phyloP scores from a whole-genome alignment of 306 rosid genomes.

The Corylus heterophylla region DNA sequence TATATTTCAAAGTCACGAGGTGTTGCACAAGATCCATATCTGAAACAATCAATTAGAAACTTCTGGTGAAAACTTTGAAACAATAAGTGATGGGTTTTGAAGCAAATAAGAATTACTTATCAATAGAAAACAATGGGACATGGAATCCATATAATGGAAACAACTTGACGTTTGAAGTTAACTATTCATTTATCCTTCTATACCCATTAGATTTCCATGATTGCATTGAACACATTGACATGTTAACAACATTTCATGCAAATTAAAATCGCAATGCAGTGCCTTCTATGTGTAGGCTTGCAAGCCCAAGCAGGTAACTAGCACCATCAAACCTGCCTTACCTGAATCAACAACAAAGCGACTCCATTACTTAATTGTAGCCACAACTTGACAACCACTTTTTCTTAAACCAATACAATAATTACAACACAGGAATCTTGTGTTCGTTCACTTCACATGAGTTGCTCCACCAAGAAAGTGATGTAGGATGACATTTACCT shows the following conservation, averaged over 20 bases:
- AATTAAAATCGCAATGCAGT: background rate
- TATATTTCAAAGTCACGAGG: slow-evolving; percentile 73
- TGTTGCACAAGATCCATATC: slow-evolving; percentile 69
- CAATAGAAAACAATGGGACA: background rate
- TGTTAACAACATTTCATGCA: background rate
- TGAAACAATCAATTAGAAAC: slow-evolving; percentile 33
- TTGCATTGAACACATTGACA: background rate
- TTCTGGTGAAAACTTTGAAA: slow-evolving; percentile 3
- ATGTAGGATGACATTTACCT: too few relatives aligned
- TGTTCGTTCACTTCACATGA: background rate
- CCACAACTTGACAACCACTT: background rate
- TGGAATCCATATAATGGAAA: background rate
- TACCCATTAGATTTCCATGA: background rate
- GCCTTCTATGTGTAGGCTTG: background rate
- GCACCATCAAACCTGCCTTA: background rate
- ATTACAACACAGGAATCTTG: background rate
- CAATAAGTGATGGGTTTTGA: background rate
- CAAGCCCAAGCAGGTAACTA: background rate
- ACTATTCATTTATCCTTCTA: background rate
- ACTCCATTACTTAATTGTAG: background rate
- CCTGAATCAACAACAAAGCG: background rate
- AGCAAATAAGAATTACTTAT: background rate
- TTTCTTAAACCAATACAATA: background rate
- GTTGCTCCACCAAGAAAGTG: background rate
- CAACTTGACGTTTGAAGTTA: background rate